Base-by-base conservation (phyloP, 2,329 filamentous ascomycete genomes). In the Paracoccidioides lutzii region DNA sequence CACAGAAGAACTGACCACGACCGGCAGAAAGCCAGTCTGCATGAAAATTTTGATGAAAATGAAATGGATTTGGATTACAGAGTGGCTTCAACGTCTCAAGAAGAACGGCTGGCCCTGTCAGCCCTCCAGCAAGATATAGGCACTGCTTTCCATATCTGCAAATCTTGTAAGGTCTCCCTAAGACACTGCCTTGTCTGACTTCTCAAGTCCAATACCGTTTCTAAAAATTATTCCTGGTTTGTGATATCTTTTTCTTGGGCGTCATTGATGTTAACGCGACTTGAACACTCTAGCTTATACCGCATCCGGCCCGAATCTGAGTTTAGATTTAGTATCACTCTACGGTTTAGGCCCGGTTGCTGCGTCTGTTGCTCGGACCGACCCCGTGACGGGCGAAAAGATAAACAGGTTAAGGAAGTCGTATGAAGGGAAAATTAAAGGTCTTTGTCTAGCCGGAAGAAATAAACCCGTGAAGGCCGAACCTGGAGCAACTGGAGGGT, bases 361-460 rank as follows among this genome's bases (percentile, higher is more conserved):
- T 58, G 74, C 75, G 61, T 80, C 76, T 54, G 81, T 84, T 59
- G 80, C 78, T 57, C 73, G 82, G 54, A 76, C 72, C 52, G 80
- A 85, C 65, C 79, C 80, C 14, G 67, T 74, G 22, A 83, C 80
- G n/a, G 81, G 81, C 58, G 81, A 83, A 64, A 85, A 85, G 70
- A 76, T 77, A 59, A 83, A 84, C 68, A 79, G 80, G 65, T 72
- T 85, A 44, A 74, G 82, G 58, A 78, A 77, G 60, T 77, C 75
- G 3, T 78, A 78, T 59, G 75, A 77, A 63, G 75, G 75, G 44
- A 76, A 77, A 61, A 65, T 77, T 62, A 77, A 77, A 62, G 69
- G 66, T 1, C 63, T 77, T 46, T 69, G 69, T 8, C 63, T 78
- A 40, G 68, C 75, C 33, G 75, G 75, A 28, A 72, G 73, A 54